Conservation (phyloP, 2,329 filamentous ascomycete species). For the Ophiostoma piceae region DNA sequence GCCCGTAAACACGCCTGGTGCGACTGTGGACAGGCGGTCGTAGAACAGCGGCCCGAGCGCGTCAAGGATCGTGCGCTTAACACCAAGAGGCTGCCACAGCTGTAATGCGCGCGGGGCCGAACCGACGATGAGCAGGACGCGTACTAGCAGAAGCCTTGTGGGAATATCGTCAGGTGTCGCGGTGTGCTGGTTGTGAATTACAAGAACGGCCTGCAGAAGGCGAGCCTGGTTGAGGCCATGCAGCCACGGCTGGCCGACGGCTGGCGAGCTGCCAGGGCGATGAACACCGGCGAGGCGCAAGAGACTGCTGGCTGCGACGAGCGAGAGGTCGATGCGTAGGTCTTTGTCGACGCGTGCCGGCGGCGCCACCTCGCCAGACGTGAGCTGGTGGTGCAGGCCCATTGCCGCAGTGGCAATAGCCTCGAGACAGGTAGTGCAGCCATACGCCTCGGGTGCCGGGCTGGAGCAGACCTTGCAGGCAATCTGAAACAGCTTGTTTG, state of each 20-base stretch:
- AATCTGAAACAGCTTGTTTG: slow-evolving; percentile 2
- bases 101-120: slow-evolving; percentile 44
- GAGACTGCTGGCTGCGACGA: slow-evolving; percentile 33
- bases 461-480: slow-evolving; percentile 29
- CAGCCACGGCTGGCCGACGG: slow-evolving; percentile 21
- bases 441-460: background rate
- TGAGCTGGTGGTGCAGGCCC: slow-evolving; percentile 28
- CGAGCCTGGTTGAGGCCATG: slow-evolving; percentile 30
- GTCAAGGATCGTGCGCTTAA: slow-evolving; percentile 56
- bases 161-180: slow-evolving; percentile 43
- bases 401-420: slow-evolving; percentile 28
- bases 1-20: slow-evolving; percentile 42
- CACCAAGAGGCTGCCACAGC: slow-evolving; percentile 47
- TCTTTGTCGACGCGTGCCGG: slow-evolving; percentile 32
- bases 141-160: slow-evolving; percentile 47
- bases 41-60: slow-evolving; percentile 51
- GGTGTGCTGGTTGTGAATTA: slow-evolving; percentile 48
- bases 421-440: slow-evolving; percentile 26
- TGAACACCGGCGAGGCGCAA: slow-evolving; percentile 33
- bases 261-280: background rate
- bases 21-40: slow-evolving; percentile 50
- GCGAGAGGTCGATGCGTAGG: slow-evolving; percentile 33
- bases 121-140: slow-evolving; percentile 48
- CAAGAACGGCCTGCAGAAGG: slow-evolving; percentile 45
- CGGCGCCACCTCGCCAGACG: slow-evolving; percentile 21